A percentile compares a stretch with the other conserved stretches of the same genome.
phyloP scores from a whole-genome alignment of 2,329 filamentous ascomycete species.

The Fusarium longipes region DNA sequence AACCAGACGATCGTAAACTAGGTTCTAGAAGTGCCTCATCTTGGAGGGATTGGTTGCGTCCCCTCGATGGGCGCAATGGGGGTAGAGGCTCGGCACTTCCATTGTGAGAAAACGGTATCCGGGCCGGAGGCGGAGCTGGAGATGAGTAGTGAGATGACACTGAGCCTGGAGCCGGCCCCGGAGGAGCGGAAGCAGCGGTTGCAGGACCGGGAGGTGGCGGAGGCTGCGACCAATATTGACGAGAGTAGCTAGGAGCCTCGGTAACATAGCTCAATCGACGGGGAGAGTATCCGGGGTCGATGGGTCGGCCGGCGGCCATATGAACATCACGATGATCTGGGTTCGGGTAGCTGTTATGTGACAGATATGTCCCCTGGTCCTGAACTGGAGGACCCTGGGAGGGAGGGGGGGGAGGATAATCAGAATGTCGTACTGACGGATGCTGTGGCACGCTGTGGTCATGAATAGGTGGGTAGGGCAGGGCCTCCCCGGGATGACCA shows the following conservation, averaged over 20 bases:
- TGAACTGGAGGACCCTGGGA: conserved; percentile 38
- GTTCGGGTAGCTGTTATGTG: conserved; percentile 46
- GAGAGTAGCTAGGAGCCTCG: conserved; percentile 48
- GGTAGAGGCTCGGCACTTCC: conserved; percentile 53
- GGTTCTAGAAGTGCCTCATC: conserved; percentile 51
- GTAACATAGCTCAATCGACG: conserved; percentile 49
- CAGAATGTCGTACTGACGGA: conserved; percentile 43
- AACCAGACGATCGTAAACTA: conserved; percentile 46
- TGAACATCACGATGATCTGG: conserved; percentile 48
- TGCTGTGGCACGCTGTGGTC: conserved; percentile 44
- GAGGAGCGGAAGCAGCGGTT: conserved; percentile 26
- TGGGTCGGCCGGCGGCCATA: conserved; percentile 46
- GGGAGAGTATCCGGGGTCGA: conserved; percentile 49
- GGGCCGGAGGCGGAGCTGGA: conserved; percentile 45
- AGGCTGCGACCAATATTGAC: conserved; percentile 52
- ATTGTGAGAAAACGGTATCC: conserved; percentile 53
- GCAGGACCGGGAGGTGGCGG: conserved; percentile 44
- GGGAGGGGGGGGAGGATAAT: conserved; percentile 46
- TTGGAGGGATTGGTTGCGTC: conserved; percentile 50
- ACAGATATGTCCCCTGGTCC: conserved; percentile 47
- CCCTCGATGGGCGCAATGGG: conserved; percentile 53
- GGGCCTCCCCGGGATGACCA: conserved; percentile 37
- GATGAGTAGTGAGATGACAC: conserved; percentile 45
- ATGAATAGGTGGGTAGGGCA: conserved; percentile 45
- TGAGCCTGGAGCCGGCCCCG: conserved; percentile 35